Evolutionary conservation across 2,329 filamentous ascomycete genomes (phyloP).

Genomic region (Aspergillus sp.): DNA sequence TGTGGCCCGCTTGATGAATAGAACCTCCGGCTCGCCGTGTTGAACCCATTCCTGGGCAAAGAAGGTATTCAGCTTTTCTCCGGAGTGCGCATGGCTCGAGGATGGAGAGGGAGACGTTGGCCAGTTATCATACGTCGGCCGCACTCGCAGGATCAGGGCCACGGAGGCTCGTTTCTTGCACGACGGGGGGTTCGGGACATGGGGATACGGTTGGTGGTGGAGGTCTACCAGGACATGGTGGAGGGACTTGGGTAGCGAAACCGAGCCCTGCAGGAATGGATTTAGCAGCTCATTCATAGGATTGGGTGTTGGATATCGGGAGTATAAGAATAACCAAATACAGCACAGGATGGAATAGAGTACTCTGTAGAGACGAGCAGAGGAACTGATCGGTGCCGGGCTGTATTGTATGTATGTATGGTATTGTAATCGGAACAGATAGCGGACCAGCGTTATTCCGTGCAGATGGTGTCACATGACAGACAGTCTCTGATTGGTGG

Average conservation of each 20-base stretch:
- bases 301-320: neutral
- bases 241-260: constrained; percentile 17
- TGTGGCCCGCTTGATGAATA: constrained; percentile 61
- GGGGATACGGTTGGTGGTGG: constrained; percentile 30
- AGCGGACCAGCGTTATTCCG: neutral
- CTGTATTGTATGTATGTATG: no score
- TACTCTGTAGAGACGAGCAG: no score
- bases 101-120: constrained; percentile 24
- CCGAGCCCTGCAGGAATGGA: constrained; percentile 4
- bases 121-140: constrained; percentile 48
- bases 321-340: no score
- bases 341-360: no score
- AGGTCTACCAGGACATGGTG: constrained; percentile 24
- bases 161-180: constrained; percentile 56
- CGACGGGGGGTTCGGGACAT: constrained; percentile 37
- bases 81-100: constrained; percentile 14
- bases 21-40: constrained; percentile 56
- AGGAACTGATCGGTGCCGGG: no score
- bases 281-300: no score
- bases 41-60: constrained; percentile 57
- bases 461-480: neutral
- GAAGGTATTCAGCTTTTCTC: constrained; percentile 45
- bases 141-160: constrained; percentile 54
- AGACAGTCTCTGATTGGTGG: no score
- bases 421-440: neutral